Evolutionary conservation across 805 yeast genomes (phyloP), one percentile per base, ranked within the genome.

Genomic region (Yarrowia keelungensis): DNA sequence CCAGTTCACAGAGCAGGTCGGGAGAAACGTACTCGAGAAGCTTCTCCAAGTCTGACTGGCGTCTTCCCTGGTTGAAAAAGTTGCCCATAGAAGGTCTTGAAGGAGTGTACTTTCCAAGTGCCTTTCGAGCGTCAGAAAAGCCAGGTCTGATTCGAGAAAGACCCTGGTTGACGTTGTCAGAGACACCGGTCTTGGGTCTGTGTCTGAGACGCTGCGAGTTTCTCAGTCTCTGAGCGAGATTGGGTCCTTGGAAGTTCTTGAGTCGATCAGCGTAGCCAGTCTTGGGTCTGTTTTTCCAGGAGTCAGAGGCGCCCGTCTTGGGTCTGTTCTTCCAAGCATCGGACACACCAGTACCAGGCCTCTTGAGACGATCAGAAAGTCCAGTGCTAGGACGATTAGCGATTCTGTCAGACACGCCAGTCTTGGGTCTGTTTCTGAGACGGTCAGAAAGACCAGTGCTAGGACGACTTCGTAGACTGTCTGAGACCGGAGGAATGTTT

Each of bases 401-500:
- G 36, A 54, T 8, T 15, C 86, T 89, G 70, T 53, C 43, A 8
- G 43, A 38, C 0, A 36, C 14, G 9, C 58, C 61, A 41, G 61
- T 54, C 19, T 22, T 54, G 19, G 61, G 61, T 22, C 59, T 12
- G n/a, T 53, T 38, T n/a, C 19, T 5, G n/a, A 53, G 38, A 39
- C 45, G 59, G 19, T 53, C 43, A 39, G 58, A n/a, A 36, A 51
- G 14, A 16, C 43, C 42, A 7, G 58, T 36, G 26, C 58, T 51
- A 7, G 43, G 43, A 2, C 58, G 41, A 12, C 16, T 51, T 36
- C 45, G 16, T 19, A 38, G 32, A 53, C 86, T 89, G 70, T 38
- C 11, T n/a, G 58, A 19, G 10, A 51, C 42, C 2, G 56, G 42
- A 11, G 42, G 58, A 45, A 53, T 53, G 16, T 41, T 39, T 22